These are phyloP conservation scores for Thalia dealbata DNA, from an alignment of 176 grass and related monocot species.

Conservation along the genomic window DNA sequence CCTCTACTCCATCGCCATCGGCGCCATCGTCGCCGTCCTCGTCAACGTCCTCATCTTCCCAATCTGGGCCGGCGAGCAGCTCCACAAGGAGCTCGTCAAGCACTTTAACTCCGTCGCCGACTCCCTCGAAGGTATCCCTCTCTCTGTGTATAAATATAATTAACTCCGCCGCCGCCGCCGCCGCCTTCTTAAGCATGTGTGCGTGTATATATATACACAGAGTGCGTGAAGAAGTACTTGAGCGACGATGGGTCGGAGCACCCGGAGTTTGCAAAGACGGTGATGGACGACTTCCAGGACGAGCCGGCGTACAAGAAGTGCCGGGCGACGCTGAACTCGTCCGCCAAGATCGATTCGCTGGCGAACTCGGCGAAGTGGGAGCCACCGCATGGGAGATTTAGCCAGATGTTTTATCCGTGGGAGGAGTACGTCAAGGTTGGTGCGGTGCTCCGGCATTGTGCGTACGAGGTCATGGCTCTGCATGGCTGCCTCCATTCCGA, in stretches of 20 bases:
- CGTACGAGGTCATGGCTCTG: constrained; percentile 78
- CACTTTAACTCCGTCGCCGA: constrained; percentile 58
- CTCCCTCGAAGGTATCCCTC: constrained; percentile 75
- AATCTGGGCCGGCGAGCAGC: constrained; percentile 78
- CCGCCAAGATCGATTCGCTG: constrained; percentile 59
- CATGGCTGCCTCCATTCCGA: constrained; percentile 76
- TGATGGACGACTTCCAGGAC: constrained; percentile 58
- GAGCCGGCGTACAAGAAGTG: constrained; percentile 65
- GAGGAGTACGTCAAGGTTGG: constrained; percentile 66
- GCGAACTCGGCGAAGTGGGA: constrained; percentile 85
- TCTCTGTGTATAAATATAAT: too few species aligned
- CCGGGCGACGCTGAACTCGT: constrained; percentile 49
- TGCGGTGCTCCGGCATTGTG: constrained; percentile 55
- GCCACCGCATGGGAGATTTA: constrained; percentile 75
- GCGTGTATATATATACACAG: too few species aligned
- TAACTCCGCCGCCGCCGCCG: too few species aligned
- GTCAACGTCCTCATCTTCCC: constrained; percentile 58
- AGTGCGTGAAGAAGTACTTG: constrained; percentile 78
- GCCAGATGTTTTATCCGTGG: constrained; percentile 78
- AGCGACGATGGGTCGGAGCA: constrained; percentile 51
- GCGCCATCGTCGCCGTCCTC: constrained; percentile 54
- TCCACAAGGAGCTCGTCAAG: constrained; percentile 69
- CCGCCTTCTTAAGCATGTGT: too few species aligned
- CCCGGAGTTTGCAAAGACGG: constrained; percentile 58
- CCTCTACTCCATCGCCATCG: constrained; percentile 77